phyloP scores from a whole-genome alignment of 164 flowering plant species.

The Warburgia ugandensis region DNA sequence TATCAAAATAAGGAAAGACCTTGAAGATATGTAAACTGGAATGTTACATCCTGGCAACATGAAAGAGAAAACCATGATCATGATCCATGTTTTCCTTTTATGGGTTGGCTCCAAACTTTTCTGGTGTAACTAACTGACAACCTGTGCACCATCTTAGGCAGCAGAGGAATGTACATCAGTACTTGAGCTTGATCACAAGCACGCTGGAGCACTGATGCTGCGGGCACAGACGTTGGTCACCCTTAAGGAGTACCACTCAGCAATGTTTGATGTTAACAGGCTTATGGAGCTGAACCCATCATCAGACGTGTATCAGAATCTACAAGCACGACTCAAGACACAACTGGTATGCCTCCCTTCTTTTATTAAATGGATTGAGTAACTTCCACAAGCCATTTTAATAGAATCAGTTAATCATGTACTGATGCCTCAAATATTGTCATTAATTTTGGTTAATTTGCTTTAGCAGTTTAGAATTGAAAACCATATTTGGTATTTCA shows the following conservation, averaged over 20 bases:
- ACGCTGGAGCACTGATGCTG: slow-evolving; percentile 92
- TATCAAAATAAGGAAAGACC: background rate
- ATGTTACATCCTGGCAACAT: background rate
- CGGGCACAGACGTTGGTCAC: slow-evolving; percentile 93
- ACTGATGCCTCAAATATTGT: too few relatives aligned
- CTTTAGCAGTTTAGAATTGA: background rate
- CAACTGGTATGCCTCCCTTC: slow-evolving; percentile 52
- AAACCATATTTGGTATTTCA: slow-evolving; percentile 2
- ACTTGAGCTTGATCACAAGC: slow-evolving; percentile 84
- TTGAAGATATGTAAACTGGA: background rate
- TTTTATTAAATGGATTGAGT: too few relatives aligned
- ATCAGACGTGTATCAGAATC: slow-evolving; percentile 74
- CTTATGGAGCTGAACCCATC: slow-evolving; percentile 81
- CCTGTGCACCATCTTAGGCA: slow-evolving; percentile 47
- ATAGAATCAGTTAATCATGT: too few relatives aligned
- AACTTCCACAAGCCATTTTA: too few relatives aligned
- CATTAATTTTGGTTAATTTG: too few relatives aligned
- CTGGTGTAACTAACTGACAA: background rate
- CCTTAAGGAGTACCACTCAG: slow-evolving; percentile 75
- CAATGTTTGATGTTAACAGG: slow-evolving; percentile 88
- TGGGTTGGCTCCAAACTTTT: slow-evolving; percentile 1
- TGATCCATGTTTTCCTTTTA: background rate
- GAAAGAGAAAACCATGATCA: background rate
- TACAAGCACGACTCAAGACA: slow-evolving; percentile 75
- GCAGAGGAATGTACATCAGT: slow-evolving; percentile 90